Conservation (phyloP, 495 filamentous ascomycete genomes). For the Neurospora sp. region DNA sequence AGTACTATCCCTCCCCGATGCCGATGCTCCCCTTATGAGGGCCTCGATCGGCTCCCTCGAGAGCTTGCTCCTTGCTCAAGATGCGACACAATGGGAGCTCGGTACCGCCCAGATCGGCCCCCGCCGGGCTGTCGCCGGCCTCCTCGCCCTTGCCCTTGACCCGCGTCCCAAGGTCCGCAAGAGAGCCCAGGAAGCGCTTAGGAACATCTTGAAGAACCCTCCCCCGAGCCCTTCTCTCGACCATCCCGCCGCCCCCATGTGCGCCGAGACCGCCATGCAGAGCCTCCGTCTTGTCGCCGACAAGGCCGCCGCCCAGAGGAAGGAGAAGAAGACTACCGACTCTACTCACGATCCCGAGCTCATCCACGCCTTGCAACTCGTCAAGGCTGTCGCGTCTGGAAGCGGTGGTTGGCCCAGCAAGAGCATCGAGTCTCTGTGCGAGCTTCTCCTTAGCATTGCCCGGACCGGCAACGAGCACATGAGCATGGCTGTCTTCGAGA, state of each 20-base stretch:
- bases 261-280: slow-evolving; percentile 76
- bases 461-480: slow-evolving; percentile 85
- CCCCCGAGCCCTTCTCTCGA: slow-evolving; percentile 86
- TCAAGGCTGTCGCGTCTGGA: slow-evolving; percentile 74
- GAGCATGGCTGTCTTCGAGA: slow-evolving; percentile 88
- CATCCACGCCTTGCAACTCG: slow-evolving; percentile 82
- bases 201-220: slow-evolving; percentile 67
- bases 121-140: slow-evolving; percentile 77
- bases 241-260: slow-evolving; percentile 91
- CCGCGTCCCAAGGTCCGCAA: slow-evolving; percentile 91
- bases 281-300: slow-evolving; percentile 60
- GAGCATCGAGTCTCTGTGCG: slow-evolving; percentile 86
- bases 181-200: slow-evolving; percentile 81
- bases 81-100: slow-evolving; percentile 77
- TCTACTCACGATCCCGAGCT: slow-evolving; percentile 65
- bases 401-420: slow-evolving; percentile 95
- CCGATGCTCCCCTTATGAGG: slow-evolving; percentile 76
- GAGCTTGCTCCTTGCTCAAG: slow-evolving; percentile 77
- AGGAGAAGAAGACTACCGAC: slow-evolving; percentile 53
- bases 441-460: slow-evolving; percentile 77
- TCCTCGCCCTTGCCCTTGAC: slow-evolving; percentile 74
- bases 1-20: slow-evolving; percentile 64
- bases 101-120: slow-evolving; percentile 75
- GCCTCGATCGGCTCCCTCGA: slow-evolving; percentile 92
- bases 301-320: slow-evolving; percentile 48